phyloP scores from a whole-genome alignment of 345 rosid species.

The Camelina hispida region DNA sequence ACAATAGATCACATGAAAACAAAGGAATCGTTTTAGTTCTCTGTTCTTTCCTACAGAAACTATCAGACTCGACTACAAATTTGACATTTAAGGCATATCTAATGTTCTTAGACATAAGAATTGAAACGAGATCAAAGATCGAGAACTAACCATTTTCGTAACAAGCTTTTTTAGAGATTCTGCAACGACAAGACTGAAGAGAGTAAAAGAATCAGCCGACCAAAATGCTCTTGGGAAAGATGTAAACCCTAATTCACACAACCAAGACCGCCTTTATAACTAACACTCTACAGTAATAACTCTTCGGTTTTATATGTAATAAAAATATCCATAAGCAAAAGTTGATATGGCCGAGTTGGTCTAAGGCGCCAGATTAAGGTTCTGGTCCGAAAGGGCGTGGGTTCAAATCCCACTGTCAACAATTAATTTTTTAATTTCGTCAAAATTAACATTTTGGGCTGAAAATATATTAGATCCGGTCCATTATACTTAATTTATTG shows the following conservation, averaged over 20 bases:
- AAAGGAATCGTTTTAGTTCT: background rate
- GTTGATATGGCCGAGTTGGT: conserved; percentile 94
- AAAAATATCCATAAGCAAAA: too few species aligned
- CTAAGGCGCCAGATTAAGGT: conserved; percentile 99
- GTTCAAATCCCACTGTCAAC: conserved; percentile 80
- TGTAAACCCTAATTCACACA: conserved; percentile 12
- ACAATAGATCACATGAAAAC: background rate
- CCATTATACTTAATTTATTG: conserved; percentile 3
- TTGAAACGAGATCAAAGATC: background rate
- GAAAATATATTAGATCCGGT: background rate
- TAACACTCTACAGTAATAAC: background rate
- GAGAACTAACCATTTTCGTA: conserved; percentile 35
- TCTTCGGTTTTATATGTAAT: too few species aligned
- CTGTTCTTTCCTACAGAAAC: background rate
- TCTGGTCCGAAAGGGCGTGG: conserved; percentile 99
- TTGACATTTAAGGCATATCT: background rate
- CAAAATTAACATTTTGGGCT: background rate
- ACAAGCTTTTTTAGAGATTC: conserved; percentile 3
- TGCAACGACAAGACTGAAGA: background rate
- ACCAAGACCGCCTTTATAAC: conserved; percentile 7
- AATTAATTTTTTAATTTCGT: background rate
- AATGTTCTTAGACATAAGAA: background rate
- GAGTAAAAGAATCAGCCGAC: conserved; percentile 25
- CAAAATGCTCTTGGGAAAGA: conserved; percentile 7
- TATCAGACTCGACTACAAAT: background rate